phyloP scores from a whole-genome alignment of 2,329 filamentous ascomycete species.

The Colletotrichum sp. region DNA sequence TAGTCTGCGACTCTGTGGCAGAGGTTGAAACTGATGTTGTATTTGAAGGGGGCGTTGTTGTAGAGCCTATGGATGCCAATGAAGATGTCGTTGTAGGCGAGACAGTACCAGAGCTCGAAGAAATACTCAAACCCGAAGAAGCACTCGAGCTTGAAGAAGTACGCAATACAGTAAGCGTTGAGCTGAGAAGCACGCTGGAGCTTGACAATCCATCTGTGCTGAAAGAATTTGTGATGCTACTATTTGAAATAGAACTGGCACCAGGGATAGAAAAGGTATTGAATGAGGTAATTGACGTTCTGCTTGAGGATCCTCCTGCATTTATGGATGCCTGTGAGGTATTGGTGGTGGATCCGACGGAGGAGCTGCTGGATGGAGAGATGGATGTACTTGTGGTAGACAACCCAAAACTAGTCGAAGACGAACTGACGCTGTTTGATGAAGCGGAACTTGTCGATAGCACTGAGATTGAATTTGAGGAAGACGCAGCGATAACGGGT shows the following conservation, averaged over 20 bases:
- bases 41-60: not conserved
- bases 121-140: not conserved
- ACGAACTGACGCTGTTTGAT: not conserved
- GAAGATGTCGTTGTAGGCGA: not conserved
- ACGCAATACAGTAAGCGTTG: not conserved
- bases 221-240: not conserved
- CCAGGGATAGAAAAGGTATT: not conserved
- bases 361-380: not conserved
- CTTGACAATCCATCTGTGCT: not conserved
- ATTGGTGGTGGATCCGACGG: not conserved
- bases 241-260: not conserved
- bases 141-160: not conserved
- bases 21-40: not conserved
- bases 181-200: not conserved
- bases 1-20: not conserved
- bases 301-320: not conserved
- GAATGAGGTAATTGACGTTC: not conserved
- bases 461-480: not conserved
- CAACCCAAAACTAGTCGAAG: not conserved
- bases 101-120: not conserved
- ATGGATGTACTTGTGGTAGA: not conserved
- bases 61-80: not conserved
- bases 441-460: not conserved
- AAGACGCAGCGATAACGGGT: not conserved
- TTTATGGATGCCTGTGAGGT: not conserved